Base-by-base conservation (phyloP, 2,329 filamentous ascomycete species). In the Fusarium fujikuroi region DNA sequence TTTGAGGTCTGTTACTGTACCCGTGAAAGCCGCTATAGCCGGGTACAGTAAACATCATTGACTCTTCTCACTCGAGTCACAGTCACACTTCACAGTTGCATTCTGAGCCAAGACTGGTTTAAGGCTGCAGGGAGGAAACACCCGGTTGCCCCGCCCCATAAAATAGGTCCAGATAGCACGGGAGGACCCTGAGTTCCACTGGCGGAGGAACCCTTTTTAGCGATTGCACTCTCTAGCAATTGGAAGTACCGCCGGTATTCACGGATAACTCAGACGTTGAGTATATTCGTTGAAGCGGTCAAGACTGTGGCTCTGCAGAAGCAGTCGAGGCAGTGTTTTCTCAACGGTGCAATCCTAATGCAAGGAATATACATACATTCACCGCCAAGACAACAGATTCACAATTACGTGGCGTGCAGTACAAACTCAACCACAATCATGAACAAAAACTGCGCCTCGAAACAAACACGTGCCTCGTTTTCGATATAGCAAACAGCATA, bases 1-100 rank as follows among this genome's bases (percentile, higher is more conserved):
- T 39, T 25, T 34, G 57, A n/a, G 9, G 23, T 5, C 57, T 52
- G 34, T 21, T 60, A 39, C 34, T 39, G 34, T 39, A 52, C 49
- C 47, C 28, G 37, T 62, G 34, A 39, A 58, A 62, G 60, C 60
- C 60, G 60, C 34, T 36, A 23, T 34, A 59, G 60, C 52, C 60
- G 60, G 39, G 30, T 15, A 40, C 25, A 47, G 42, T 28, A 47
- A 49, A 32, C 16, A 44, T 44, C 19, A 44, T 56, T 10, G 37
- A 43, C 16, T 53, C 19, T 32, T 28, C 6, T 12, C 12, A 3
- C 11, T n/a, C n/a, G 28, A 54, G 39, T 61, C 59, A 61, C 37
- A 57, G 21, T 58, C 54, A 46, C 53, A 42, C n/a, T 32, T 34
- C 16, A 36, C 54, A 50, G 32, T 43, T 12, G 23, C 40, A 25